Base-by-base conservation (phyloP, 345 rosid species). In the Iberis pinnata region DNA sequence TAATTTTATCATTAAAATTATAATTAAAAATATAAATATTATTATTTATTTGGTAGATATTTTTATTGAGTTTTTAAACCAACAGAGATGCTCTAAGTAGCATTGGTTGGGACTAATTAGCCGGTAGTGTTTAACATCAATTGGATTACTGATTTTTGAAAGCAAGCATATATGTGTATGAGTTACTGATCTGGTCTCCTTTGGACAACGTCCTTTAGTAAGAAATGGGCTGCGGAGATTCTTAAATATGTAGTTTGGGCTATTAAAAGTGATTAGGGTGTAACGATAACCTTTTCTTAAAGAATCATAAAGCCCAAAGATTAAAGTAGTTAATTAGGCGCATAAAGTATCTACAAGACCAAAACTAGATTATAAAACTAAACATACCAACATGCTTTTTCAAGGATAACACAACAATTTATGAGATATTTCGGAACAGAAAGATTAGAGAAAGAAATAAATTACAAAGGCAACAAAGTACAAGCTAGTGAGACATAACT, bases 401-500 rank as follows among this genome's bases (percentile, higher is more conserved):
- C 7, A 42, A 22, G 19, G 58, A 51, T 50, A 42, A 35, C 32
- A 63, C 60, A 63, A 62, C n/a, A n/a, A n/a, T n/a, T 26, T 53
- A 18, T 46, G 44, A 51, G 26, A 43, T 16, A 25, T 16, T 41
- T 52, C 39, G 20, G 44, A 63, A 26, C 37, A 45, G 44, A 14
- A 44, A 13, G 67, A 29, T 14, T 15, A 12, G 43, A n/a, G 8
- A 11, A 2, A 6, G 25, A 13, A 19, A 49, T 7, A 13, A 19
- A 49, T 7, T 6, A 39, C 24, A 2, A 38, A 44, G 16, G 4
- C 36, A n/a, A 16, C 12, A 25, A 25, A 39, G 29, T 51, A 42
- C 58, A 42, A 61, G n/a, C 17, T 36, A 53, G 3, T 49, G 52
- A 62, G 44, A 63, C 53, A 24, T 36, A 40, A 63, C 67, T 53